Evolutionary conservation across 495 filamentous ascomycete species (phyloP).

Genomic region (Hypoxylon cercidicola): DNA sequence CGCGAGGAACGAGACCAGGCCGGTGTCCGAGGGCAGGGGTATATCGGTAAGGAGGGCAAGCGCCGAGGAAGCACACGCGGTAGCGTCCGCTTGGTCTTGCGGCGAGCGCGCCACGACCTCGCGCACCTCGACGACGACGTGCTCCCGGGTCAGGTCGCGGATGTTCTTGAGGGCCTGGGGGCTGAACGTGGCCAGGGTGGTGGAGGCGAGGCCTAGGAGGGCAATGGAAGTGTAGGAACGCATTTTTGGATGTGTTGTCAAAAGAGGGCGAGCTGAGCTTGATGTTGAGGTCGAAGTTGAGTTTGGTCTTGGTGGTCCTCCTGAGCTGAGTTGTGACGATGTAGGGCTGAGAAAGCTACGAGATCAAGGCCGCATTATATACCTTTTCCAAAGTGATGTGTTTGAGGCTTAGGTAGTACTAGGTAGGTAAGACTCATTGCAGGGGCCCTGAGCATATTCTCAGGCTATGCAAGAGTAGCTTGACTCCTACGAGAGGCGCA

Average conservation of each 20-base stretch:
- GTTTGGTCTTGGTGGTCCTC: not conserved
- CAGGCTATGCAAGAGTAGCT: not conserved
- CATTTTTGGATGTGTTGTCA: conserved; percentile 19
- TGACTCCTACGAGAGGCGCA: too few species aligned
- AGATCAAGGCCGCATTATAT: not conserved
- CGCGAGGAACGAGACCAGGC: conserved; percentile 12
- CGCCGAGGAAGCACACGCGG: conserved; percentile 6
- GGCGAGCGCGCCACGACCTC: conserved; percentile 1
- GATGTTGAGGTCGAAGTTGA: not conserved
- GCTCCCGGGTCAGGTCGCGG: conserved; percentile 10
- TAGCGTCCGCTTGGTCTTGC: not conserved
- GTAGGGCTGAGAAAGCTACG: conserved; percentile 6
- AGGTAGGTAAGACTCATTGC: not conserved
- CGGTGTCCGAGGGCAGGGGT: conserved; percentile 1
- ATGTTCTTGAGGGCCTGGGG: conserved; percentile 21
- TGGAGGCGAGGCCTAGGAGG: conserved; percentile 31
- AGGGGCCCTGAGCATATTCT: not conserved
- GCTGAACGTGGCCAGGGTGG: conserved; percentile 19
- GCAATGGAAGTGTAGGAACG: conserved; percentile 20
- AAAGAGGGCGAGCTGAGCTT: not conserved
- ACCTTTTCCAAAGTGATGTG: not conserved
- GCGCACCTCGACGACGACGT: conserved; percentile 34
- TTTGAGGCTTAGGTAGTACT: not conserved
- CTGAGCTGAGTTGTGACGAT: not conserved
- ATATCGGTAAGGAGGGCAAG: conserved; percentile 16